Percentiles rank a stretch among this genome's conserved stretches.
Evolutionary conservation across 495 filamentous ascomycete species (phyloP).

Genomic region (Neurospora sp.): DNA sequence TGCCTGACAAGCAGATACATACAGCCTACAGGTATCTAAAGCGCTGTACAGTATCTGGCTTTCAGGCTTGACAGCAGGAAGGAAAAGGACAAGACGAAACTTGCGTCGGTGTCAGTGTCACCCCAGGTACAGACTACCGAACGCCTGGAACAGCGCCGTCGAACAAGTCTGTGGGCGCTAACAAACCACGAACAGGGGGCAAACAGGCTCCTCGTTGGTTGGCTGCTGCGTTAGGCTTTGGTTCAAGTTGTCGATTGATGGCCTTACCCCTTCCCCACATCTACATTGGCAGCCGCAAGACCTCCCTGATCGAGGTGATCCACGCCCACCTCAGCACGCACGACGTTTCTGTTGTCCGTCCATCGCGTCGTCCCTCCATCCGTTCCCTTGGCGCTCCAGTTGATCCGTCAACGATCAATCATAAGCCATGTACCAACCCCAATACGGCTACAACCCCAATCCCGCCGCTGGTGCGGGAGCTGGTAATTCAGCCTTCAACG

Average conservation of each 20-base stretch:
- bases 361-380: constrained; percentile 8
- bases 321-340: constrained; percentile 1
- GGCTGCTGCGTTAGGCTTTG: not conserved
- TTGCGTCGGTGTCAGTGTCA: not conserved
- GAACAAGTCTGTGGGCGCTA: not conserved
- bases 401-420: constrained; percentile 10
- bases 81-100: not conserved
- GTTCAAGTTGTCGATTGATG: constrained; percentile 10
- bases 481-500: constrained; percentile 36
- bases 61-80: not conserved
- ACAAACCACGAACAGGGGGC: not conserved
- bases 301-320: constrained; percentile 19
- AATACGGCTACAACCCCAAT: constrained; percentile 38
- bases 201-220: not conserved
- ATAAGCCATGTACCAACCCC: constrained; percentile 38
- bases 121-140: not conserved
- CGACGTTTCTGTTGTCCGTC: constrained; percentile 17
- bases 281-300: constrained; percentile 23
- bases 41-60: not conserved
- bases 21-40: not conserved
- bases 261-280: constrained; percentile 24
- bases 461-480: constrained; percentile 11
- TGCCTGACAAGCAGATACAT: not conserved
- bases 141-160: not conserved
- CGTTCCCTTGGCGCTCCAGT: constrained; percentile 10